Percentiles rank a stretch among this genome's conserved stretches.
Conservation (phyloP, 2,329 filamentous ascomycete species). For the Colletotrichum australisinense region DNA sequence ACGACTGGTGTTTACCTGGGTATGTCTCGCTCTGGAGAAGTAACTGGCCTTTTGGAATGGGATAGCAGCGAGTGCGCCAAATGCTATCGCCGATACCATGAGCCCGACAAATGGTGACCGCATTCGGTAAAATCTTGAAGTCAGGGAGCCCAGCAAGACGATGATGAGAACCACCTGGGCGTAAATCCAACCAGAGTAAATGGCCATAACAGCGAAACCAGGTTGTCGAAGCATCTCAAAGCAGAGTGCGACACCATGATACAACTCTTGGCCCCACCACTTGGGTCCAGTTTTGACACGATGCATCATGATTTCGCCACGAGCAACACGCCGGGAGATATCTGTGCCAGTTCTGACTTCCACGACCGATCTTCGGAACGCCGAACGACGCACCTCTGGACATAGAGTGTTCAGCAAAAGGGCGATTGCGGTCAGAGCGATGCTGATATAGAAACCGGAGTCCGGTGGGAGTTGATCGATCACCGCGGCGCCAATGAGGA, state of each 20-base stretch:
- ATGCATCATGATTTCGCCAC: slow-evolving; percentile 83
- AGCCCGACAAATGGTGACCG: slow-evolving; percentile 74
- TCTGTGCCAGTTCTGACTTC: slow-evolving; percentile 68
- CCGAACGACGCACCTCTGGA: slow-evolving; percentile 78
- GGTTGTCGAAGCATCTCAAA: slow-evolving; percentile 79
- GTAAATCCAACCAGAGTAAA: slow-evolving; percentile 85
- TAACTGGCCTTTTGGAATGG: slow-evolving; percentile 79
- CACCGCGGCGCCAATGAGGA: slow-evolving; percentile 76
- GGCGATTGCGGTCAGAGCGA: slow-evolving; percentile 73
- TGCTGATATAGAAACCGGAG: slow-evolving; percentile 82
- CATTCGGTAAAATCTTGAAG: slow-evolving; percentile 75
- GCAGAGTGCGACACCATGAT: slow-evolving; percentile 75
- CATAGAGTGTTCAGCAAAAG: slow-evolving; percentile 77
- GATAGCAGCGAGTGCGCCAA: slow-evolving; percentile 76
- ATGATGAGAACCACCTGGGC: slow-evolving; percentile 80
- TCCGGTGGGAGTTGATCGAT: slow-evolving; percentile 73
- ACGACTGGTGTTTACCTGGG: slow-evolving; percentile 70
- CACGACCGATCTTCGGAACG: slow-evolving; percentile 74
- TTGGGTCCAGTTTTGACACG: slow-evolving; percentile 76
- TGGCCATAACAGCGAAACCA: slow-evolving; percentile 76
- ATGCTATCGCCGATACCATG: slow-evolving; percentile 72
- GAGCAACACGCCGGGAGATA: slow-evolving; percentile 69
- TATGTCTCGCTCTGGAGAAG: slow-evolving; percentile 73
- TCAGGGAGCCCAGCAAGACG: slow-evolving; percentile 77
- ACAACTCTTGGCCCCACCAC: slow-evolving; percentile 83